Evolutionary conservation across 2,329 filamentous ascomycete species (phyloP), one percentile per base, ranked within the genome.

Genomic region (Arthrobotrys musiformis): DNA sequence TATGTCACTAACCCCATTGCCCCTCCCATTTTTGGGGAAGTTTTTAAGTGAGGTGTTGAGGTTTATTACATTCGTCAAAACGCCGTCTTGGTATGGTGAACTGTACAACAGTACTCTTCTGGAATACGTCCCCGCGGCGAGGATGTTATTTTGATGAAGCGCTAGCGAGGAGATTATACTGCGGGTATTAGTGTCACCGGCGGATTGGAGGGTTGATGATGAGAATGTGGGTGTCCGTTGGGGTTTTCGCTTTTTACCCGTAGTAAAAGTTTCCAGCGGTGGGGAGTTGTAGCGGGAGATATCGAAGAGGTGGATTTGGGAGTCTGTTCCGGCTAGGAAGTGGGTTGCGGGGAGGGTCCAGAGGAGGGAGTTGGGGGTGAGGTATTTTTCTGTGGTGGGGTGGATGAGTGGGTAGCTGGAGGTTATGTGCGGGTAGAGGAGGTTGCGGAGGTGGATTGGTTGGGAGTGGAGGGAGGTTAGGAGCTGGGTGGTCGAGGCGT

Each of bases 111-210:
- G 86, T 0, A 88, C 77, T 22, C 84, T 80, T 4, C 86, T 82
- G 6, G 84, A 83, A n/a, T 83, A 83, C 0, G 86, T 85, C 13
- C 86, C 87, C 0, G 85, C 85, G 0, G 86, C 86, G 1, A 86
- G 81, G 0, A 85, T 66, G 1, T 83, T 83, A 2, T 83, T 82
- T 15, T 69, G 61, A 9, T 82, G 82, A 17, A 85, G 81, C 3
- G 81, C 80, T 33, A 88, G 78, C 0, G 84, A 82, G 17, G 83
- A 84, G 17, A 88, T 82, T 13, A 82, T 80, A 35, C 86, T 86
- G 76, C 84, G 84, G 80, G 85, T 84, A 28, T 82, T 83, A 15
- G 82, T 78, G 1, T 81, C 81, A 19, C 81, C 81, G 54, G 81
- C 37, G 22, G 30, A 44, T 48, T 37, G 46, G 19, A 30, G 15